Evolutionary conservation across 78 protist genomes (phyloP).

Genomic region (Dictyostelium capitatum): DNA sequence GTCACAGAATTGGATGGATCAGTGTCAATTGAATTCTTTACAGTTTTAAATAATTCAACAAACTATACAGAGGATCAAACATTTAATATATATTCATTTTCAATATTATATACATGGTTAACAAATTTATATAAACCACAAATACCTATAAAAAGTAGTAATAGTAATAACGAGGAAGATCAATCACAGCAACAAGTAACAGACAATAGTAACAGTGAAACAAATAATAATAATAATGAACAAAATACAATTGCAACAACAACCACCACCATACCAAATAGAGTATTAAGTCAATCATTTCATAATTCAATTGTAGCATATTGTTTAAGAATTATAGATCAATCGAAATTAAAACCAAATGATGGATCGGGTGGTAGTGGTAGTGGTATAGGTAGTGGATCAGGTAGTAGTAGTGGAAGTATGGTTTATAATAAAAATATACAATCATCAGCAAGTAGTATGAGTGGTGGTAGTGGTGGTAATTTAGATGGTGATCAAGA

Average conservation of each 20-base stretch:
- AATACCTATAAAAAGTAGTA: background rate
- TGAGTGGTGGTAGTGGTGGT: background rate
- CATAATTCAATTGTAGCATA: conserved; percentile 53
- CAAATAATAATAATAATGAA: background rate
- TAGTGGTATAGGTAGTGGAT: background rate
- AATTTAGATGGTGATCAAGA: conserved; percentile 1
- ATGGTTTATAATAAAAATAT: background rate
- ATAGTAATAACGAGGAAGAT: background rate
- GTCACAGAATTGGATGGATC: conserved; percentile 81
- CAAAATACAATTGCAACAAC: background rate
- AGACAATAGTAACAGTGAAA: background rate
- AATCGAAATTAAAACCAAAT: conserved; percentile 51
- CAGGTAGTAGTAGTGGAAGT: background rate
- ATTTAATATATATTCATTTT: conserved; percentile 76
- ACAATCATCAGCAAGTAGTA: background rate
- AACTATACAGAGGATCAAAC: conserved; percentile 70
- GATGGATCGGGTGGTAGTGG: background rate
- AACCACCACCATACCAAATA: background rate
- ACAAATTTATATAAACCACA: conserved; percentile 41
- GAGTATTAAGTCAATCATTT: conserved; percentile 40
- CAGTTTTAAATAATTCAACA: conserved; percentile 68
- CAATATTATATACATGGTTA: conserved; percentile 63
- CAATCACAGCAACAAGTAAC: background rate
- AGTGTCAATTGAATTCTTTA: conserved; percentile 67
- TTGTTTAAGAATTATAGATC: conserved; percentile 78